Conservation (phyloP, 805 yeast genomes). For the Sungouiozyma intestinalis region DNA sequence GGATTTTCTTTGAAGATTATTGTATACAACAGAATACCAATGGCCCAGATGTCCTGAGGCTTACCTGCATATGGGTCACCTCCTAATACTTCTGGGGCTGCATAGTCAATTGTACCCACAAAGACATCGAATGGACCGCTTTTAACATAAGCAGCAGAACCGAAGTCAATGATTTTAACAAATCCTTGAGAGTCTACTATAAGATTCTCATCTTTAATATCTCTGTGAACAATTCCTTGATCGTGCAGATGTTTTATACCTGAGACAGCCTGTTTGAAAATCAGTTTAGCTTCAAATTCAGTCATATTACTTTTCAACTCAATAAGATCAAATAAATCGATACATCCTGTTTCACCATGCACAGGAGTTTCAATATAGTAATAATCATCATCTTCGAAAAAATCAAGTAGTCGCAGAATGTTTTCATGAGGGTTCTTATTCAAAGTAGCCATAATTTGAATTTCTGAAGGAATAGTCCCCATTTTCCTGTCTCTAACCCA, state of each 20-base stretch:
- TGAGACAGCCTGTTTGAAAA: slow-evolving; percentile 68
- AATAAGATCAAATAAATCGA: slow-evolving; percentile 85
- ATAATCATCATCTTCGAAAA: slow-evolving; percentile 82
- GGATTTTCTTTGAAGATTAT: slow-evolving; percentile 91
- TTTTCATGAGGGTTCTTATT: slow-evolving; percentile 75
- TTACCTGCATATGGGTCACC: slow-evolving; percentile 87
- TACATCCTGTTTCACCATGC: slow-evolving; percentile 82
- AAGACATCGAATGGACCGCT: slow-evolving; percentile 96
- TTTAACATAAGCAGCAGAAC: slow-evolving; percentile 81
- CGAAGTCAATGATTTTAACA: slow-evolving; percentile 85
- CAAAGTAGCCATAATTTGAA: slow-evolving; percentile 81
- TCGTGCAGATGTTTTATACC: slow-evolving; percentile 75
- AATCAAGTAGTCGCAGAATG: slow-evolving; percentile 76
- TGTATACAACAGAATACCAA: slow-evolving; percentile 84
- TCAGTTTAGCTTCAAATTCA: slow-evolving; percentile 66
- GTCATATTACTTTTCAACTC: slow-evolving; percentile 76
- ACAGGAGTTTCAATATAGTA: slow-evolving; percentile 88
- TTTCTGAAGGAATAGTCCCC: slow-evolving; percentile 95
- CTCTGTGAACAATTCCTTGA: slow-evolving; percentile 86
- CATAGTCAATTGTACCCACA: slow-evolving; percentile 95
- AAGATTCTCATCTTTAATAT: slow-evolving; percentile 89
- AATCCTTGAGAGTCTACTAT: slow-evolving; percentile 75
- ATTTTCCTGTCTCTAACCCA: slow-evolving; percentile 90
- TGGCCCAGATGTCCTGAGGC: slow-evolving; percentile 96
- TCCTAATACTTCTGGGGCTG: slow-evolving; percentile 89